phyloP scores from a whole-genome alignment of 208 protist species.

The Crithidia bombi region DNA sequence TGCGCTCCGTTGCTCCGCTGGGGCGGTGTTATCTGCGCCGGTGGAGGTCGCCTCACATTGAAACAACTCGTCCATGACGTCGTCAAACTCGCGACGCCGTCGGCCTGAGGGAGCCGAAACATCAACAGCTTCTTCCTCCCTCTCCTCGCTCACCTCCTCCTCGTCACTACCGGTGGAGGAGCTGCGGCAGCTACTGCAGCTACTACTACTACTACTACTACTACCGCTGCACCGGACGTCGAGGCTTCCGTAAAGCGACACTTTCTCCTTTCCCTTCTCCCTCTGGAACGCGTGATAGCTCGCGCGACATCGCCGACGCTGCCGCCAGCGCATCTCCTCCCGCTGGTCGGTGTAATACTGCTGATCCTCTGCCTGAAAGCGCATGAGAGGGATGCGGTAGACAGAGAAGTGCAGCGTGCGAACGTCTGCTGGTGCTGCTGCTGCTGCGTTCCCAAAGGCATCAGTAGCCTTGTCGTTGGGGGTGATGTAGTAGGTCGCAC shows the following conservation, averaged over 20 bases:
- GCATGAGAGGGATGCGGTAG: constrained; percentile 65
- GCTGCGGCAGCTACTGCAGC: neutral
- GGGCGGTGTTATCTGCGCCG: constrained; percentile 24
- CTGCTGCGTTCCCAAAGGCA: neutral
- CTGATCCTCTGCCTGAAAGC: constrained; percentile 60
- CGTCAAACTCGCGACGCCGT: neutral
- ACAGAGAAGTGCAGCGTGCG: constrained; percentile 63
- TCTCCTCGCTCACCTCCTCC: neutral
- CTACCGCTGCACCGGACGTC: neutral
- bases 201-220: neutral
- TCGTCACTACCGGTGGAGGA: constrained; percentile 1
- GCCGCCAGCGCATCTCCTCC: constrained; percentile 58
- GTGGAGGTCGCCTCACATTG: neutral
- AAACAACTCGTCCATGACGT: constrained; percentile 6
- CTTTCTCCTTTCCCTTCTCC: neutral
- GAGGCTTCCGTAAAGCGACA: too few relatives aligned
- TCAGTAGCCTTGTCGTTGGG: neutral
- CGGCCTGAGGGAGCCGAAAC: neutral
- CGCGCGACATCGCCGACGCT: constrained; percentile 29
- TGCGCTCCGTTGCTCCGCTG: constrained; percentile 39
- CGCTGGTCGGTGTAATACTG: constrained; percentile 62
- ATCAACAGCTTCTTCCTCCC: neutral
- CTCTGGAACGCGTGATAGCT: neutral
- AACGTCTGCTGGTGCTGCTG: constrained; percentile 17
- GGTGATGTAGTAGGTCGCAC: constrained; percentile 7